A percentile compares a stretch with the other conserved stretches of the same genome.
Evolutionary conservation across 306 rosid species (phyloP).

Genomic region (Lathyrus aphaca): DNA sequence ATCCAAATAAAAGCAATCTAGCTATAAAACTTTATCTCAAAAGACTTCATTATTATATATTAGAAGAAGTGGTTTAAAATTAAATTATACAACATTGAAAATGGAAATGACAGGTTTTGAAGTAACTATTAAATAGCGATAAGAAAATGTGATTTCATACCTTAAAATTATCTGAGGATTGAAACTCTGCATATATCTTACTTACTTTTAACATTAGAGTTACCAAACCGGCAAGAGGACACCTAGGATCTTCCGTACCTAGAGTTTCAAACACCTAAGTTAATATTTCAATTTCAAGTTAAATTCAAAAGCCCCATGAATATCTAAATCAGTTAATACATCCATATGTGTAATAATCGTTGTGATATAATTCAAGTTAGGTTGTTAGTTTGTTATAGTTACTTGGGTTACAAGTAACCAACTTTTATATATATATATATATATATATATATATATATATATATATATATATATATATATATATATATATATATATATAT

Average conservation of each 20-base stretch:
- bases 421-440: no score
- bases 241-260: conserved; percentile 90
- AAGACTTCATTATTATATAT: no score
- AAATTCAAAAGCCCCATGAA: conserved; percentile 24
- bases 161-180: conserved; percentile 58
- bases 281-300: conserved; percentile 24
- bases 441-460: no score
- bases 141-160: conserved; percentile 46
- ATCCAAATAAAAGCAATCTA: no score
- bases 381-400: no score
- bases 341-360: conserved; percentile 9
- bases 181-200: conserved; percentile 50
- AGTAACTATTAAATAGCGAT: background rate
- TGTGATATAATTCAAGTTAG: no score
- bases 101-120: conserved; percentile 25
- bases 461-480: no score
- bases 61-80: no score
- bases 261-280: conserved; percentile 37
- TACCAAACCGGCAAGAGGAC: conserved; percentile 69
- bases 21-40: no score
- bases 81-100: background rate
- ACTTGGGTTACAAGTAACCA: no score
- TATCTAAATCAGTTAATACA: conserved; percentile 18
- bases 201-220: conserved; percentile 44
- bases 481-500: no score